Percentiles rank a stretch among this genome's conserved stretches.
Evolutionary conservation across 805 yeast species (phyloP).

Genomic region (Metschnikowia drakensbergensis): DNA sequence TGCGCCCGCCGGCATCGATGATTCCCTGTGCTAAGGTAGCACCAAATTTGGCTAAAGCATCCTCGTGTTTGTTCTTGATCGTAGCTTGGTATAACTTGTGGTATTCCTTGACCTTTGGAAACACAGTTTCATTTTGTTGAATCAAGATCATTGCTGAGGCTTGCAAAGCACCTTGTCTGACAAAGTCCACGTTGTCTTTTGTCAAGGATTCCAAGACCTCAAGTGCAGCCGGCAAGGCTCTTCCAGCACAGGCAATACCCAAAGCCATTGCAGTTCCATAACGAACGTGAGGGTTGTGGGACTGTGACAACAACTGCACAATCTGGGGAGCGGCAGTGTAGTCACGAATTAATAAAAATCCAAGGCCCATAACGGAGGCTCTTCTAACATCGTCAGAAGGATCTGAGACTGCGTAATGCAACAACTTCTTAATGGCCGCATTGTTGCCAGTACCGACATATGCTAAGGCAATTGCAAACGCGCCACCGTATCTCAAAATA

Average conservation of each 20-base stretch:
- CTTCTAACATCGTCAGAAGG: slow-evolving; percentile 95
- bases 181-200: slow-evolving; percentile 93
- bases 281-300: slow-evolving; percentile 97
- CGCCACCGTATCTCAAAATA: slow-evolving; percentile 91
- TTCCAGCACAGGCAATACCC: slow-evolving; percentile 96
- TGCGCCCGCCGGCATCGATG: slow-evolving; percentile 97
- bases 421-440: slow-evolving; percentile 74
- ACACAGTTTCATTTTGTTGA: slow-evolving; percentile 77
- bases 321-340: slow-evolving; percentile 92
- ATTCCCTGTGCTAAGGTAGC: slow-evolving; percentile 97
- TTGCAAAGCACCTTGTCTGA: slow-evolving; percentile 94
- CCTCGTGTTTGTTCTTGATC: slow-evolving; percentile 87
- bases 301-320: slow-evolving; percentile 86
- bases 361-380: slow-evolving; percentile 88
- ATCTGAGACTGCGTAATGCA: slow-evolving; percentile 94
- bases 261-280: slow-evolving; percentile 97
- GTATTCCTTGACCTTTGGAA: slow-evolving; percentile 74
- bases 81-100: slow-evolving; percentile 71
- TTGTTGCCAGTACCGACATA: slow-evolving; percentile 96
- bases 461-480: slow-evolving; percentile 89
- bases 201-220: slow-evolving; percentile 90
- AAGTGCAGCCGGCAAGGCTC: slow-evolving; percentile 81
- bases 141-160: slow-evolving; percentile 88
- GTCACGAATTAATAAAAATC: slow-evolving; percentile 86
- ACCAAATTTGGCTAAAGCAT: slow-evolving; percentile 95